phyloP scores from a whole-genome alignment of 371 early-diverging fungal genomes.

The Mucor irregularis region DNA sequence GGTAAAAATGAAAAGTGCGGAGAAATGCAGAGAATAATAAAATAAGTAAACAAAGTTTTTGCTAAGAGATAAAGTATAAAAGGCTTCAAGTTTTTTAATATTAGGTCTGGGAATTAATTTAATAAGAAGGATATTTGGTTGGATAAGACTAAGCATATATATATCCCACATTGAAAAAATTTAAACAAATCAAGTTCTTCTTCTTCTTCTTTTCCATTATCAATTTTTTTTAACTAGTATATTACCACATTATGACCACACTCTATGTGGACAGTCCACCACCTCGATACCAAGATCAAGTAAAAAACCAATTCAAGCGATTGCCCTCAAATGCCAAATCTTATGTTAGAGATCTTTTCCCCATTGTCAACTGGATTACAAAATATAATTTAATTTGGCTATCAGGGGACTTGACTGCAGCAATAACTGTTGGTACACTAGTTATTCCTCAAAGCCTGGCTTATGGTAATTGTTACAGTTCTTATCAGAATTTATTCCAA shows the following conservation, averaged over 20 bases:
- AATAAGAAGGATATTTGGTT: not conserved
- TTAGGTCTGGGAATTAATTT: not conserved
- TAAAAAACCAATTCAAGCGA: constrained; percentile 1
- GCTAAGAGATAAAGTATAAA: constrained; percentile 5
- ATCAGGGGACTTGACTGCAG: constrained; percentile 70
- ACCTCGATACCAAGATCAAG: constrained; percentile 11
- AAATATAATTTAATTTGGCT: constrained; percentile 76
- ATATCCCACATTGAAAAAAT: too few species aligned
- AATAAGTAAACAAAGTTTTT: not conserved
- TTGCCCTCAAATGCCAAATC: constrained; percentile 16
- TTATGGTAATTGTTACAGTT: constrained; percentile 45
- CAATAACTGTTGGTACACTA: constrained; percentile 70
- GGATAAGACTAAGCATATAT: not conserved
- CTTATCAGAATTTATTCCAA: not conserved
- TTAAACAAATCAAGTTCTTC: not conserved
- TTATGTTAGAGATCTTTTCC: constrained; percentile 48
- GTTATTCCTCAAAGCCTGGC: constrained; percentile 86
- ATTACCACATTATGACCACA: constrained; percentile 10
- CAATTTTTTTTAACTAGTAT: not conserved
- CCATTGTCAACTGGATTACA: constrained; percentile 69
- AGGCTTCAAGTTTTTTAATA: not conserved
- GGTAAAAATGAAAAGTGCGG: constrained; percentile 1
- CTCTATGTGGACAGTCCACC: constrained; percentile 18
- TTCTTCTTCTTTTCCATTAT: constrained; percentile 3
- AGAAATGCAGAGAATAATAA: constrained; percentile 8